phyloP scores from a whole-genome alignment of 73 alveolate species.

The Symbiodinium natans region DNA sequence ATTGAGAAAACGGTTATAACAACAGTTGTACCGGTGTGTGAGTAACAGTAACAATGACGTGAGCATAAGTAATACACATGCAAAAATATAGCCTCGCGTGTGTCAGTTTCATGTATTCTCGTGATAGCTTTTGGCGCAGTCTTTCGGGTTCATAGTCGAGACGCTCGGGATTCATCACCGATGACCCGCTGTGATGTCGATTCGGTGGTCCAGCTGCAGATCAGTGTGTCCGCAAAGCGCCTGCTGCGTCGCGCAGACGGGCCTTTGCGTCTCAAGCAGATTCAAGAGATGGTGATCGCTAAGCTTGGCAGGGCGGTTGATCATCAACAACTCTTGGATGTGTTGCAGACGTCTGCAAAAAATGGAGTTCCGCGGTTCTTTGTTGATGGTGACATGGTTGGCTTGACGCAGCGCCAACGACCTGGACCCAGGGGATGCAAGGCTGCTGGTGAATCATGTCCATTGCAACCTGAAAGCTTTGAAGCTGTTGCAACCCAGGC shows the following conservation, averaged over 20 bases:
- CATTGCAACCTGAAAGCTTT: too few relatives aligned
- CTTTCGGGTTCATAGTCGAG: not conserved
- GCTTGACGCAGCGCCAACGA: not conserved
- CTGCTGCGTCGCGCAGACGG: not conserved
- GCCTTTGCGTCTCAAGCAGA: not conserved
- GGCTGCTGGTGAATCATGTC: too few relatives aligned
- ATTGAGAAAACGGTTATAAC: too few relatives aligned
- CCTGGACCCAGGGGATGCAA: not conserved
- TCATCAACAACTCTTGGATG: not conserved
- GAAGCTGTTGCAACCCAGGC: too few relatives aligned
- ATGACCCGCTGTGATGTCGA: not conserved
- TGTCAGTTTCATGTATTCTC: too few relatives aligned
- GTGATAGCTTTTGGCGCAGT: not conserved
- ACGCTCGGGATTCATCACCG: not conserved
- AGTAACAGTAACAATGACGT: too few relatives aligned
- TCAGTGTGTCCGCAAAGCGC: not conserved
- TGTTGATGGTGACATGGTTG: not conserved
- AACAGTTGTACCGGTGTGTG: too few relatives aligned
- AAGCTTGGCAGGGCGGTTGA: not conserved
- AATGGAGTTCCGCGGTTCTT: not conserved
- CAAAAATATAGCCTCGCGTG: too few relatives aligned
- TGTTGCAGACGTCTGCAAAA: not conserved
- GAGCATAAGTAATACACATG: too few relatives aligned
- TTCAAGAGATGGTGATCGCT: not conserved
- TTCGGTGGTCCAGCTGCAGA: not conserved